These are phyloP conservation scores for Backusella sp. DNA, from an alignment of 192 early-diverging fungal genomes.

Conservation along the genomic window DNA sequence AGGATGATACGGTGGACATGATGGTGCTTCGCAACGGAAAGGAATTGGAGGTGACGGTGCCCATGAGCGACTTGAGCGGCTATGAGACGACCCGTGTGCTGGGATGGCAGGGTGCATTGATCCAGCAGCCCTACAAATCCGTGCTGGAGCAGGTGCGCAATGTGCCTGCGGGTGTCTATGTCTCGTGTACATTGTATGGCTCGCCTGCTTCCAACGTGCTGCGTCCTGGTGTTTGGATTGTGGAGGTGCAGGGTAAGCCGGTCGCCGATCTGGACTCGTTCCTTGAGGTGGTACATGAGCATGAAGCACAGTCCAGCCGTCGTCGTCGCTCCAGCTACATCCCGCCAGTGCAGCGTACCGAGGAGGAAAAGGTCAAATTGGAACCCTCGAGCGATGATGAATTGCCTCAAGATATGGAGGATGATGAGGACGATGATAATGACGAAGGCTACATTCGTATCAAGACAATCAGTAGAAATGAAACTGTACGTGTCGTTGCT, in stretches of 20 bases:
- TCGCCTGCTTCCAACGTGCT: slow-evolving; percentile 63
- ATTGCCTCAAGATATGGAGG: slow-evolving; percentile 14
- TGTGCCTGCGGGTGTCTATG: slow-evolving; percentile 64
- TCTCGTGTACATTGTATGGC: slow-evolving; percentile 55
- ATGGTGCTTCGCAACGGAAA: slow-evolving; percentile 69
- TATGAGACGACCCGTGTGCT: slow-evolving; percentile 68
- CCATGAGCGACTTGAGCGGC: slow-evolving; percentile 53
- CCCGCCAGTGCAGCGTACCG: slow-evolving; percentile 26
- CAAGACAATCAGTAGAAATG: slow-evolving; percentile 54
- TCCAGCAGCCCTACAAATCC: slow-evolving; percentile 72
- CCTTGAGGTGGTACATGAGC: slow-evolving; percentile 48
- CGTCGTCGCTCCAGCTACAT: slow-evolving; percentile 43
- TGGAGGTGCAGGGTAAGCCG: slow-evolving; percentile 62
- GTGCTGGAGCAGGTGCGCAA: slow-evolving; percentile 64
- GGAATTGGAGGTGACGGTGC: slow-evolving; percentile 64
- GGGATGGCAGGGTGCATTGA: slow-evolving; percentile 81
- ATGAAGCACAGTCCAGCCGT: slow-evolving; percentile 42
- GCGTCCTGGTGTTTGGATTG: slow-evolving; percentile 72
- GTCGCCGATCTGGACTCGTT: slow-evolving; percentile 65
- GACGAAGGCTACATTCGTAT: slow-evolving; percentile 57
- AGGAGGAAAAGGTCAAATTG: background rate
- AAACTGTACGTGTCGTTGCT: slow-evolving; percentile 64
- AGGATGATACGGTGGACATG: slow-evolving; percentile 38
- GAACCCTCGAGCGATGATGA: slow-evolving; percentile 11
- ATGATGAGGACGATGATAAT: slow-evolving; percentile 46